Evolutionary conservation across 2,329 filamentous ascomycete genomes (phyloP).

Genomic region (Ophiostoma perfectum): DNA sequence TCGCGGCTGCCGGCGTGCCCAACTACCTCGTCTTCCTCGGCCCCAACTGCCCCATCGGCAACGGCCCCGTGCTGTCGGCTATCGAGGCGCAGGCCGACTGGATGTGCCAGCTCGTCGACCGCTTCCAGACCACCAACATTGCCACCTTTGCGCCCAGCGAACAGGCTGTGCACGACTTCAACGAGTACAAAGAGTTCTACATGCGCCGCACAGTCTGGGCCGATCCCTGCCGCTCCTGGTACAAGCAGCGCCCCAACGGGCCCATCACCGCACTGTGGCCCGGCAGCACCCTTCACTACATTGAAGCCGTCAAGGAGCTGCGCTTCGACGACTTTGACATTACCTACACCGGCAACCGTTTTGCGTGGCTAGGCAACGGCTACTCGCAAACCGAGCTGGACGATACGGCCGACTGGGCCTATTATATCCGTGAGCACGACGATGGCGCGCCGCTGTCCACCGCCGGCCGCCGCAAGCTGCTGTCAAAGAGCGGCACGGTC

Average conservation of each 20-base stretch:
- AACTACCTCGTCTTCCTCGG: constrained; percentile 31
- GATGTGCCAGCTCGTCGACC: constrained; percentile 46
- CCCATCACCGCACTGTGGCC: constrained; percentile 29
- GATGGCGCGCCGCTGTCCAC: constrained; percentile 23
- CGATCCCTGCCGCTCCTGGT: constrained; percentile 32
- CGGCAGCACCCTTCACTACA: constrained; percentile 29
- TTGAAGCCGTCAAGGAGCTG: constrained; percentile 30
- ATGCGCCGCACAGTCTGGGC: constrained; percentile 33
- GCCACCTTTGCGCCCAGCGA: constrained; percentile 29
- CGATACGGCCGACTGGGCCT: constrained; percentile 35
- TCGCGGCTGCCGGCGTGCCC: constrained; percentile 33
- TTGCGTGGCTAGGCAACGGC: constrained; percentile 34
- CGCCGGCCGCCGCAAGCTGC: constrained; percentile 26
- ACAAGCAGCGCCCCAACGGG: constrained; percentile 29
- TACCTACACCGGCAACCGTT: constrained; percentile 26
- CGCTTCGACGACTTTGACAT: constrained; percentile 35
- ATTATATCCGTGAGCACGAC: constrained; percentile 24
- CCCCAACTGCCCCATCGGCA: constrained; percentile 27
- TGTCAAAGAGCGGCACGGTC: constrained; percentile 31
- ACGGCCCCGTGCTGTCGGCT: constrained; percentile 24
- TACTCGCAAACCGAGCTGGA: constrained; percentile 41
- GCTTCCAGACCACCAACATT: constrained; percentile 47
- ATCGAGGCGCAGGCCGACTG: constrained; percentile 34
- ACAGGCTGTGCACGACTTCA: constrained; percentile 28
- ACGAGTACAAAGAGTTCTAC: constrained; percentile 33